Conservation (phyloP, 192 early-diverging fungal genomes). For the Mortierella antarctica region DNA sequence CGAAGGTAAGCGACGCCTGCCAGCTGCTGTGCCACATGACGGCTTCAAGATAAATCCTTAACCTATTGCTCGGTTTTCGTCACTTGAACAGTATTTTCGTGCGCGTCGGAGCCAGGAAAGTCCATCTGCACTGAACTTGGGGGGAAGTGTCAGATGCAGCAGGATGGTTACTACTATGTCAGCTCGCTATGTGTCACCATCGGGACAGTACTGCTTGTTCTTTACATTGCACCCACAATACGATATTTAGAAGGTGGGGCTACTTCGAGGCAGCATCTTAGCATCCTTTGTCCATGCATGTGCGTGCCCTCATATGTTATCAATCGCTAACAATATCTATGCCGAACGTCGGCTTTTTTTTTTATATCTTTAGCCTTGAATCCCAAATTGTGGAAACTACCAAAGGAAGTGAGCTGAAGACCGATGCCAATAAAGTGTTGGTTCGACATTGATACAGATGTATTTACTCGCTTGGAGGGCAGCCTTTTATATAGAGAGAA, state of each 20-base stretch:
- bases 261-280: no score
- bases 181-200: constrained; percentile 76
- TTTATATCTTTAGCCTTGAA: background rate
- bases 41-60: no score
- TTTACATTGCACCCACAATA: constrained; percentile 72
- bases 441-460: no score
- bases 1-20: no score
- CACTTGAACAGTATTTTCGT: constrained; percentile 58
- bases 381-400: constrained; percentile 43
- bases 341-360: no score
- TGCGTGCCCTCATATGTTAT: no score
- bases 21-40: no score
- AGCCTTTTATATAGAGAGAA: no score
- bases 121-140: constrained; percentile 67
- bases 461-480: no score
- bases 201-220: constrained; percentile 67
- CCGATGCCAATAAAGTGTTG: background rate
- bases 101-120: constrained; percentile 72
- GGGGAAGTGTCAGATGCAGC: constrained; percentile 74
- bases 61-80: constrained; percentile 51
- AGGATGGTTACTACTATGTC: constrained; percentile 92
- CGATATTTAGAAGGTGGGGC: constrained; percentile 58
- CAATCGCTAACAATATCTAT: no score
- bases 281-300: no score
- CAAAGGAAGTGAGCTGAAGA: constrained; percentile 10